Percentiles rank a stretch among this genome's conserved stretches.
Conservation (phyloP, 2,329 filamentous ascomycete genomes). For the Neofusicoccum parvum region DNA sequence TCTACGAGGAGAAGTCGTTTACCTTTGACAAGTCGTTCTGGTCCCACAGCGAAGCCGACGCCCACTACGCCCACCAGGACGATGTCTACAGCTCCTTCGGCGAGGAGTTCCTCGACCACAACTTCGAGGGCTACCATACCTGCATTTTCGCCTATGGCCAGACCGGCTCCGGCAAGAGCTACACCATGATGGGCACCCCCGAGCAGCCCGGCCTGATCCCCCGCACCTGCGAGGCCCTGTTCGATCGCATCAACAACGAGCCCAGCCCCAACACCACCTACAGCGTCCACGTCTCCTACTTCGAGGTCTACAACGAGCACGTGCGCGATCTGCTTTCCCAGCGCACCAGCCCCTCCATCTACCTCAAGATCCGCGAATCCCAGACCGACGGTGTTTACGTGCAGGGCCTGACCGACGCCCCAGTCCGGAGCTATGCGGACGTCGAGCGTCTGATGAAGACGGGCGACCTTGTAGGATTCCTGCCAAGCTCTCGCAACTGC, state of each 20-base stretch:
- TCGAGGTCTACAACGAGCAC: slow-evolving; percentile 99
- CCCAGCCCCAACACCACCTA: slow-evolving; percentile 92
- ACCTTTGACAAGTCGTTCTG: slow-evolving; percentile 98
- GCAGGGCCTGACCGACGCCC: slow-evolving; percentile 91
- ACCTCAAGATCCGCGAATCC: slow-evolving; percentile 96
- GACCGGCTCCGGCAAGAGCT: slow-evolving; percentile 96
- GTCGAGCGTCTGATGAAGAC: slow-evolving; percentile 88
- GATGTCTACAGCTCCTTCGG: slow-evolving; percentile 93
- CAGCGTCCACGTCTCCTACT: slow-evolving; percentile 96
- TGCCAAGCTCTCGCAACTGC: background rate
- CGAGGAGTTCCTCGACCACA: slow-evolving; percentile 97
- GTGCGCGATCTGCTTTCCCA: slow-evolving; percentile 90
- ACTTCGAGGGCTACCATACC: slow-evolving; percentile 98
- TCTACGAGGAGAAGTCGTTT: slow-evolving; percentile 85
- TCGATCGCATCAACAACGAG: slow-evolving; percentile 84
- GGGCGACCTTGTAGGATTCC: slow-evolving; percentile 65
- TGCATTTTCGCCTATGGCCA: slow-evolving; percentile 99
- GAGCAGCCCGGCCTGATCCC: slow-evolving; percentile 91
- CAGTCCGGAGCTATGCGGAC: slow-evolving; percentile 83
- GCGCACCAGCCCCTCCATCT: slow-evolving; percentile 77
- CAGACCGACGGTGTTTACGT: slow-evolving; percentile 95
- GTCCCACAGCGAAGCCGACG: slow-evolving; percentile 79
- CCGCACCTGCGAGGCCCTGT: slow-evolving; percentile 92
- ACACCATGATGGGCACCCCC: slow-evolving; percentile 92
- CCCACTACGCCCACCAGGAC: slow-evolving; percentile 88